Conservation (phyloP, 768 basidiomycete species). For the Hirschioporus abietinus region DNA sequence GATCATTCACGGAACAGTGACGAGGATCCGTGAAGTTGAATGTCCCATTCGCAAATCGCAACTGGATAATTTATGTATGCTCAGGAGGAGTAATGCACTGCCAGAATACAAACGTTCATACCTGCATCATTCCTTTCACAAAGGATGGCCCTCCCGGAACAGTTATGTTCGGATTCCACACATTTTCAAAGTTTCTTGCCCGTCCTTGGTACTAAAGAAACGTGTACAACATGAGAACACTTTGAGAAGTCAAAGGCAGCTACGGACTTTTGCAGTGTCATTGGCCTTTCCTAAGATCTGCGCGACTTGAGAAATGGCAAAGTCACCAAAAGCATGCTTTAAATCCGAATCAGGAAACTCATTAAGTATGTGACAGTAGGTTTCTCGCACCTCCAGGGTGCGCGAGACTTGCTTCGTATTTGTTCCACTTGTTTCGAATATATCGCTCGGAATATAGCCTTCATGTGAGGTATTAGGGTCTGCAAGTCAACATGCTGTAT, state of each 20-base stretch:
- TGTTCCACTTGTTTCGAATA: conserved; percentile 39
- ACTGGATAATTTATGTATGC: conserved; percentile 32
- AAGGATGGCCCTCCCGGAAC: conserved; percentile 39
- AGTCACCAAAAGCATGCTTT: conserved; percentile 61
- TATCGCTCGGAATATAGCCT: conserved; percentile 29
- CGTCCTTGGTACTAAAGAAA: conserved; percentile 42
- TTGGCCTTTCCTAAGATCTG: conserved; percentile 43
- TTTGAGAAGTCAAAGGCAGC: background rate
- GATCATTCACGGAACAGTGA: conserved; percentile 62
- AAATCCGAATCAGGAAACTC: background rate
- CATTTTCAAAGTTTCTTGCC: conserved; percentile 51
- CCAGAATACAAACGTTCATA: background rate
- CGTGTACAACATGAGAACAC: background rate
- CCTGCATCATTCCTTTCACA: conserved; percentile 60
- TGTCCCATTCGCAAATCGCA: conserved; percentile 48
- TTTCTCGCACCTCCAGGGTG: conserved; percentile 44
- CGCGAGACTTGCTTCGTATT: conserved; percentile 60
- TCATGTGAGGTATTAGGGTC: conserved; percentile 1
- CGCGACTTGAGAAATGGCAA: conserved; percentile 59
- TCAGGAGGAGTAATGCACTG: background rate
- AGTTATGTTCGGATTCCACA: conserved; percentile 53
- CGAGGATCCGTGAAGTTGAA: conserved; percentile 64
- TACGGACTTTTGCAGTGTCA: conserved; percentile 47
- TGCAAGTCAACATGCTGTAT: too few relatives aligned
- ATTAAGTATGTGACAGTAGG: background rate